Evolutionary conservation across 2,329 filamentous ascomycete species (phyloP).

Genomic region (Clonostachys rhizophaga): DNA sequence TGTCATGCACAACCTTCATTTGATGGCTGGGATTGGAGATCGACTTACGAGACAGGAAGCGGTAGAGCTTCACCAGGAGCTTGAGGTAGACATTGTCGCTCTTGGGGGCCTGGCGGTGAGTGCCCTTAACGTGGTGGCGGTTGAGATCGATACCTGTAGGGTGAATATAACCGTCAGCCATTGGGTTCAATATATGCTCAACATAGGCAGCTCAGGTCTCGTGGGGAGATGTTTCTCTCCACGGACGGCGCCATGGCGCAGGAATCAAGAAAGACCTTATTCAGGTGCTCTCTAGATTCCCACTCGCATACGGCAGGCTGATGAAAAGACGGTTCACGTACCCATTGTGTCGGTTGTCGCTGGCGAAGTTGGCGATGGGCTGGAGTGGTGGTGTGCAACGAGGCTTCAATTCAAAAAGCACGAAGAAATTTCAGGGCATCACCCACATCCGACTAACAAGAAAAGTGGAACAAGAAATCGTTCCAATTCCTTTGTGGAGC

Average conservation of each 20-base stretch:
- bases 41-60: conserved; percentile 87
- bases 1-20: background rate
- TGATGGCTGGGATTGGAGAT: background rate
- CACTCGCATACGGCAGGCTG: conserved; percentile 47
- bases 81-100: conserved; percentile 97
- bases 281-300: conserved; percentile 14
- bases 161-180: conserved; percentile 54
- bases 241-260: conserved; percentile 11
- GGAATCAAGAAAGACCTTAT: conserved; percentile 1
- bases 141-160: conserved; percentile 67
- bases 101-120: conserved; percentile 92
- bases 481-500: too few species aligned
- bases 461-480: too few species aligned
- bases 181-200: conserved; percentile 61
- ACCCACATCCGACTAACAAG: background rate
- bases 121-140: conserved; percentile 63
- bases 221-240: background rate
- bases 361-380: conserved; percentile 29
- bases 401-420: background rate
- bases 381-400: conserved; percentile 9
- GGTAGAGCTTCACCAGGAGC: conserved; percentile 97
- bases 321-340: conserved; percentile 41
- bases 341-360: conserved; percentile 50
- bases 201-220: conserved; percentile 18
- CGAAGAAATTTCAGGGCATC: conserved; percentile 17